Evolutionary conservation across 1,139 yeast genomes (phyloP).

Genomic region (Tardiomyces blankii): DNA sequence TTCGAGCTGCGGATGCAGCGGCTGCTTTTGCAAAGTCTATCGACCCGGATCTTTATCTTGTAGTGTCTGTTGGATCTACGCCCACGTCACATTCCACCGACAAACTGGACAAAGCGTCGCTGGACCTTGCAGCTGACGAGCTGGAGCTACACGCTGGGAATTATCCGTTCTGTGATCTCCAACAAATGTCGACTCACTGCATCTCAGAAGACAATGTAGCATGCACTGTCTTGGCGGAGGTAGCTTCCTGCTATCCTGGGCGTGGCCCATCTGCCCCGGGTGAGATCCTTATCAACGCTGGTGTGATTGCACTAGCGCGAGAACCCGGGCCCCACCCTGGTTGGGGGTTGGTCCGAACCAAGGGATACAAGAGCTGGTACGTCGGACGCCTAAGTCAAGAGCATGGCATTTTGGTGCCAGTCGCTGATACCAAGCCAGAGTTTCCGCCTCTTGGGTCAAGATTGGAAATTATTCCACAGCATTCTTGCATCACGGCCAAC

Average conservation of each 20-base stretch:
- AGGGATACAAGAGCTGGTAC: conserved; percentile 36
- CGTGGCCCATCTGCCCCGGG: conserved; percentile 28
- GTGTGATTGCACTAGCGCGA: conserved; percentile 58
- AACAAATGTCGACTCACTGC: conserved; percentile 61
- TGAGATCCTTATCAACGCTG: conserved; percentile 60
- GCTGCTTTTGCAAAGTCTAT: conserved; percentile 23
- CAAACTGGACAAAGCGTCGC: conserved; percentile 1
- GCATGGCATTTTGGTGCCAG: conserved; percentile 40
- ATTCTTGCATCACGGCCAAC: conserved; percentile 34
- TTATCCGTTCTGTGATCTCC: conserved; percentile 62
- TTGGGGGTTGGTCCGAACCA: conserved; percentile 31
- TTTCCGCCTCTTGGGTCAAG: conserved; percentile 22
- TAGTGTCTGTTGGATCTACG: conserved; percentile 64
- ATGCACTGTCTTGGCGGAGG: conserved; percentile 49
- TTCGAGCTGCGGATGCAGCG: conserved; percentile 45
- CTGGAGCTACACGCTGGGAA: conserved; percentile 76
- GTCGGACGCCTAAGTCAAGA: conserved; percentile 45
- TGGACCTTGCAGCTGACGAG: conserved; percentile 32
- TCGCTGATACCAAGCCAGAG: conserved; percentile 13
- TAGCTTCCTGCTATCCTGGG: conserved; percentile 45
- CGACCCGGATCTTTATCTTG: conserved; percentile 17
- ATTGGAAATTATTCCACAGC: conserved; percentile 31
- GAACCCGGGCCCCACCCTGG: conserved; percentile 44
- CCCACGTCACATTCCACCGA: conserved; percentile 53
- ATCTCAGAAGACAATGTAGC: conserved; percentile 40